These are phyloP conservation scores for Pythium oligandrum DNA, from an alignment of 352 stramenopile species.

Conservation along the genomic window DNA sequence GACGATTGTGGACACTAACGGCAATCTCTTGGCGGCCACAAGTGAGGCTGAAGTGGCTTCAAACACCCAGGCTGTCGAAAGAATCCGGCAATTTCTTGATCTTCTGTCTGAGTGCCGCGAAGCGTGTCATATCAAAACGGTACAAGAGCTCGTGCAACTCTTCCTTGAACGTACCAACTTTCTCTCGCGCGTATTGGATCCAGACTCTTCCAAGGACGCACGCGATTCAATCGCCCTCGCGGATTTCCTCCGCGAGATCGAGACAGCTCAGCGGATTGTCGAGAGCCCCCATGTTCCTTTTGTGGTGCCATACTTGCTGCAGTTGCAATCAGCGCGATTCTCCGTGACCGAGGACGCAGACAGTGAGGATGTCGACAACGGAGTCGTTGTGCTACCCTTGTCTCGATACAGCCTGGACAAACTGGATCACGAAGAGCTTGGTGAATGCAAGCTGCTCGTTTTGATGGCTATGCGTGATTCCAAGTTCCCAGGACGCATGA, in stretches of 20 bases:
- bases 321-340: constrained; percentile 30
- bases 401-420: constrained; percentile 33
- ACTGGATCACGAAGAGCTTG: constrained; percentile 9
- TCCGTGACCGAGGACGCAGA: not conserved
- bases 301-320: constrained; percentile 66
- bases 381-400: constrained; percentile 47
- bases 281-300: constrained; percentile 55
- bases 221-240: constrained; percentile 54
- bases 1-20: constrained; percentile 35
- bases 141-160: constrained; percentile 50
- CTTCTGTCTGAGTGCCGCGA: constrained; percentile 43
- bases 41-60: constrained; percentile 5
- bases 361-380: not conserved
- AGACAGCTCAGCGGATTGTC: constrained; percentile 49
- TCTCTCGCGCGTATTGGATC: constrained; percentile 25
- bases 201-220: constrained; percentile 41
- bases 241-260: constrained; percentile 62
- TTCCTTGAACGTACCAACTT: constrained; percentile 46
- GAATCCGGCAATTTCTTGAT: constrained; percentile 11
- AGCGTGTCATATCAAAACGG: constrained; percentile 23
- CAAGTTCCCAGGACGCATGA: constrained; percentile 74
- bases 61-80: not conserved
- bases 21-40: not conserved
- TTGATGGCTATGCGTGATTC: constrained; percentile 72
- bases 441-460: constrained; percentile 24